Percentiles rank a stretch among this genome's conserved stretches.
These are phyloP conservation scores for Panellus pusillus DNA, from an alignment of 768 basidiomycete genomes.

Conservation along the genomic window DNA sequence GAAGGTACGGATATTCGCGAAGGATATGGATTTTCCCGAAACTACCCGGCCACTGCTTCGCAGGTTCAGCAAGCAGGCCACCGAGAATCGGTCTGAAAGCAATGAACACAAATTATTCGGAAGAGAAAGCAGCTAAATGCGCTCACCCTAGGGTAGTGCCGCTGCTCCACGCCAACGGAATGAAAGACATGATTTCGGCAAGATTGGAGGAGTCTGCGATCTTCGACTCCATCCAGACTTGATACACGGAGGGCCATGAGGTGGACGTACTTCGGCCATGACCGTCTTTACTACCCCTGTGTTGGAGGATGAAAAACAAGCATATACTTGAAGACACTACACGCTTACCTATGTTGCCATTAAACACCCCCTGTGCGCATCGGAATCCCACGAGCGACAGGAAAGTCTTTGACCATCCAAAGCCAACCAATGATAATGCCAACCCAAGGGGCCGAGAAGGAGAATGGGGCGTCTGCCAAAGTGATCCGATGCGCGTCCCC, in stretches of 20 bases:
- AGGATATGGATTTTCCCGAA: slow-evolving; percentile 27
- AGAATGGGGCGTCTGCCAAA: slow-evolving; percentile 33
- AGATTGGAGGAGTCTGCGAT: slow-evolving; percentile 22
- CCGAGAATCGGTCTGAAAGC: slow-evolving; percentile 24
- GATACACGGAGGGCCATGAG: background rate
- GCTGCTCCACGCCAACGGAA: slow-evolving; percentile 21
- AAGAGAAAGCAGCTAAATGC: background rate
- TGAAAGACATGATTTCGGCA: slow-evolving; percentile 21
- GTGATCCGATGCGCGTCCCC: slow-evolving; percentile 31
- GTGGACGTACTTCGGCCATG: slow-evolving; percentile 26
- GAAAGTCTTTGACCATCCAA: slow-evolving; percentile 31
- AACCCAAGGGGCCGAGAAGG: slow-evolving; percentile 30
- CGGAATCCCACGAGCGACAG: slow-evolving; percentile 26
- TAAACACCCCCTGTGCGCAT: slow-evolving; percentile 30
- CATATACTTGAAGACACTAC: no score
- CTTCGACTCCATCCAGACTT: slow-evolving; percentile 6
- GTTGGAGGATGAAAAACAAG: background rate
- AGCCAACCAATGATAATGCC: slow-evolving; percentile 27
- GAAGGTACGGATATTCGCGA: slow-evolving; percentile 30
- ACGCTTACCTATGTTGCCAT: slow-evolving; percentile 24
- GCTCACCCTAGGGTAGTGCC: slow-evolving; percentile 23
- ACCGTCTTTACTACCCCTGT: slow-evolving; percentile 31
- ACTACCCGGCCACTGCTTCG: slow-evolving; percentile 23
- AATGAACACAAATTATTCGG: background rate
- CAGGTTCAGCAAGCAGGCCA: slow-evolving; percentile 28